These are phyloP conservation scores for Aspergillus vadensis DNA, from an alignment of 2,329 filamentous ascomycete genomes.

Conservation along the genomic window DNA sequence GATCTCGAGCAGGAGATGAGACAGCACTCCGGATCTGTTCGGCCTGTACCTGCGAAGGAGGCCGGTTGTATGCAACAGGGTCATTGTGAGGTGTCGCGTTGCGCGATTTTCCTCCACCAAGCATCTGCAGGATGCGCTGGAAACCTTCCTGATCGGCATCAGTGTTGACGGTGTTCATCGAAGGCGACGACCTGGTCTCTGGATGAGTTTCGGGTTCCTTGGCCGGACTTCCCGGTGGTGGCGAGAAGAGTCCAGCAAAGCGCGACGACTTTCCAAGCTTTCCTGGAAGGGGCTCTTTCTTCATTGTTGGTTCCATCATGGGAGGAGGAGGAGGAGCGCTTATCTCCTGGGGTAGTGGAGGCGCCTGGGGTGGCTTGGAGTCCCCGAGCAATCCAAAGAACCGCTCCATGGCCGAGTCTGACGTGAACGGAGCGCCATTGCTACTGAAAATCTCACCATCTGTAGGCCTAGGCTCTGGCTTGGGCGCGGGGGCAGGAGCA, in stretches of 20 bases:
- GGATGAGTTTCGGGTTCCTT: conserved; percentile 34
- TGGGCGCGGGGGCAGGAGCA: conserved; percentile 30
- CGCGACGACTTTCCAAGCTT: conserved; percentile 73
- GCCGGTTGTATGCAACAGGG: conserved; percentile 32
- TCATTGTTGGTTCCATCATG: conserved; percentile 40
- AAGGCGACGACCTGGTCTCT: conserved; percentile 25
- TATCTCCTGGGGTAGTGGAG: conserved; percentile 43
- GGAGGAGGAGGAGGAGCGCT: conserved; percentile 32
- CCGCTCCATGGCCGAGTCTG: conserved; percentile 71
- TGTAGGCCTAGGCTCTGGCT: conserved; percentile 40
- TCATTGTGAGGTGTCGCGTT: conserved; percentile 50
- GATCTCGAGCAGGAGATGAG: conserved; percentile 37
- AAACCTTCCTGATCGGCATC: conserved; percentile 84
- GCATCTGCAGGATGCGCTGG: conserved; percentile 76
- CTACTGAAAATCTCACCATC: conserved; percentile 57
- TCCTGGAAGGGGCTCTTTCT: conserved; percentile 43
- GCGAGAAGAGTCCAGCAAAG: conserved; percentile 79
- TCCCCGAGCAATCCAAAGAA: conserved; percentile 69
- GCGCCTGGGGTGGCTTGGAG: conserved; percentile 42
- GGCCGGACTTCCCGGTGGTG: conserved; percentile 57
- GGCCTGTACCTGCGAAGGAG: conserved; percentile 32
- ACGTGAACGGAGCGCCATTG: conserved; percentile 61
- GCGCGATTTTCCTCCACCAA: conserved; percentile 59
- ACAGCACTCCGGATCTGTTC: conserved; percentile 33
- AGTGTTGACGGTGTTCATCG: conserved; percentile 41